Evolutionary conservation across 2,329 filamentous ascomycete species (phyloP).

Genomic region (Graphilbum ipis-grandicollis): DNA sequence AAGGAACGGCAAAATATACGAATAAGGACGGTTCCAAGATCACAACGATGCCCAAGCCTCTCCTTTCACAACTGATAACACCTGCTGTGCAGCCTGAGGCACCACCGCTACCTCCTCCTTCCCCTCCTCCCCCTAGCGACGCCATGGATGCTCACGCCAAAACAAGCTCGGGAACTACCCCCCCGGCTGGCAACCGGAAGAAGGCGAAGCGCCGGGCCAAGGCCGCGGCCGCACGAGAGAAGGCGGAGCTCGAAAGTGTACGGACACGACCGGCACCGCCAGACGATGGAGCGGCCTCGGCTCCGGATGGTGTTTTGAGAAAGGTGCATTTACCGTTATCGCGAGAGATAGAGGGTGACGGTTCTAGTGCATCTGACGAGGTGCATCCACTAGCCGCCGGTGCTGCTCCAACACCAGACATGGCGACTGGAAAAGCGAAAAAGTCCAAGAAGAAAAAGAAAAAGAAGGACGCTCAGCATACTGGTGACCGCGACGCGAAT

Average conservation of each 20-base stretch:
- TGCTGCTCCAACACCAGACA: not conserved
- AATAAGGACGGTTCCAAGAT: constrained; percentile 55
- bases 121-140: too few species aligned
- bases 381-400: not conserved
- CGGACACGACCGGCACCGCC: too few species aligned
- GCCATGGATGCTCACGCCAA: constrained; percentile 5
- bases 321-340: too few species aligned
- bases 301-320: too few species aligned
- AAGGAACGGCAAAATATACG: constrained; percentile 41
- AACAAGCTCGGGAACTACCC: constrained; percentile 7
- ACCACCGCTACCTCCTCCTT: constrained; percentile 20
- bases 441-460: constrained; percentile 57
- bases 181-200: constrained; percentile 57
- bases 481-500: too few species aligned
- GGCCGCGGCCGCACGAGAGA: constrained; percentile 47
- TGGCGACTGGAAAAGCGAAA: constrained; percentile 23
- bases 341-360: too few species aligned
- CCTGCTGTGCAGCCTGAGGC: constrained; percentile 26
- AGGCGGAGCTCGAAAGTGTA: constrained; percentile 24
- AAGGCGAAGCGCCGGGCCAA: constrained; percentile 90
- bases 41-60: constrained; percentile 44
- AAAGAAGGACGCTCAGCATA: constrained; percentile 3
- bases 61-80: constrained; percentile 33
- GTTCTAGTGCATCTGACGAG: too few species aligned
- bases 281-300: constrained; percentile 16